These are phyloP conservation scores for Carallia brachiata DNA, from an alignment of 345 rosid species.

Conservation along the genomic window DNA sequence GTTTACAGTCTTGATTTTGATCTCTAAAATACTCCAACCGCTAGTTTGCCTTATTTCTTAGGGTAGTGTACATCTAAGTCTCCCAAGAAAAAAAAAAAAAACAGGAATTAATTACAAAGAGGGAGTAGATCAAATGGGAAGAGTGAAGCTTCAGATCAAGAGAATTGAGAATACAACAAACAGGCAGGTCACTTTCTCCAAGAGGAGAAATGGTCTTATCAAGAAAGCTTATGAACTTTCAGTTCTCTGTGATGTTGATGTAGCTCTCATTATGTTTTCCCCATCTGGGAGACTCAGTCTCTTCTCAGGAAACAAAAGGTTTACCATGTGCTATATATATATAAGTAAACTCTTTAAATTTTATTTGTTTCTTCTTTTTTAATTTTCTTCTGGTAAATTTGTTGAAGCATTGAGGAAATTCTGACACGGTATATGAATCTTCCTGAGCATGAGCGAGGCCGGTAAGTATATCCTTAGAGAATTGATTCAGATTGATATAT, in stretches of 20 bases:
- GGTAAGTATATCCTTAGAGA: constrained; percentile 21
- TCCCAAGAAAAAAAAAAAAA: not conserved
- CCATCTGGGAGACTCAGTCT: constrained; percentile 28
- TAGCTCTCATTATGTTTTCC: constrained; percentile 26
- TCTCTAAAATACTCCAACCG: not conserved
- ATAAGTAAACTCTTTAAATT: not conserved
- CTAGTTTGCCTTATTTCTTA: not conserved
- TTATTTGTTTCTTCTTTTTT: not conserved
- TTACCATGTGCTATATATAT: not conserved
- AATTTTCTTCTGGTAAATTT: not conserved
- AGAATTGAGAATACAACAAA: constrained; percentile 26
- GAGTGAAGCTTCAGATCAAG: constrained; percentile 25
- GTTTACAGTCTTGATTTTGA: not conserved
- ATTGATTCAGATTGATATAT: not conserved
- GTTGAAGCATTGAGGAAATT: constrained; percentile 47
- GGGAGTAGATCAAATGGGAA: constrained; percentile 13
- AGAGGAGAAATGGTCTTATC: constrained; percentile 24
- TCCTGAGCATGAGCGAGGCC: constrained; percentile 46
- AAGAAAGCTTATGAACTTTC: constrained; percentile 31
- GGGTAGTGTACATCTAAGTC: not conserved
- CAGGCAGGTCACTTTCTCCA: constrained; percentile 29
- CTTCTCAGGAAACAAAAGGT: constrained; percentile 26
- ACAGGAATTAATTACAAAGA: not conserved
- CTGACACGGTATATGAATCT: constrained; percentile 38
- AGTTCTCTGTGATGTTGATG: constrained; percentile 31